Percentiles rank a stretch among this genome's conserved stretches.
Conservation (phyloP, 1,139 yeast genomes). For the Zhuliangozyma parablackwelliae region DNA sequence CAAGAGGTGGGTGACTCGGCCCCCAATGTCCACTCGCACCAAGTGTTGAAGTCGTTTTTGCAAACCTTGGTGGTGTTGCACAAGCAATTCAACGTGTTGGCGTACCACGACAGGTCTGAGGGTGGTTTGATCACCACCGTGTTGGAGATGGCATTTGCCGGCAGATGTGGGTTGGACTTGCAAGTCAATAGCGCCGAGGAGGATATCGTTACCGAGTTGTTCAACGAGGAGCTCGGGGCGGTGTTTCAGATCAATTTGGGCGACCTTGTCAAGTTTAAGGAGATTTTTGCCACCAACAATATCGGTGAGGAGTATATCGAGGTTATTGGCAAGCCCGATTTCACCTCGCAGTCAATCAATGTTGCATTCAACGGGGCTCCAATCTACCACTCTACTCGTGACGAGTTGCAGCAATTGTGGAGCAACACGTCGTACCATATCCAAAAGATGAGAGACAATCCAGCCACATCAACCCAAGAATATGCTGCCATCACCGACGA, state of each 20-base stretch:
- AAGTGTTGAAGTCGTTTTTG: conserved; percentile 63
- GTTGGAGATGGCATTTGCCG: conserved; percentile 96
- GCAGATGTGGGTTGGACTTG: conserved; percentile 70
- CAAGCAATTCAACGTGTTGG: conserved; percentile 60
- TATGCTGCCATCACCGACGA: conserved; percentile 70
- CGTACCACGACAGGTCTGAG: conserved; percentile 96
- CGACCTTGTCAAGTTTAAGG: conserved; percentile 51
- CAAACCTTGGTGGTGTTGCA: conserved; percentile 69
- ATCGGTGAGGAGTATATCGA: conserved; percentile 51
- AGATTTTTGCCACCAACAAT: conserved; percentile 53
- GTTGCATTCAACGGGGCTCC: conserved; percentile 44
- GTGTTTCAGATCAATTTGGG: conserved; percentile 77
- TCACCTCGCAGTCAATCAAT: conserved; percentile 49
- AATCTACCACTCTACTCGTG: conserved; percentile 57
- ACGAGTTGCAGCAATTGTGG: conserved; percentile 79
- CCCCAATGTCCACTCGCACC: conserved; percentile 77
- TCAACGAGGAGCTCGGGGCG: conserved; percentile 94
- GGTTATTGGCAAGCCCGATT: conserved; percentile 63
- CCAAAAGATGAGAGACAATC: conserved; percentile 93
- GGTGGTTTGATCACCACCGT: conserved; percentile 90
- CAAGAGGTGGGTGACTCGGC: conserved; percentile 77
- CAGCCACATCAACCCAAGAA: conserved; percentile 85
- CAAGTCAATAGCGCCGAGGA: conserved; percentile 22
- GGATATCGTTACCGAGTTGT: conserved; percentile 52
- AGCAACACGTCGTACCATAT: conserved; percentile 82